Evolutionary conservation across 2,329 filamentous ascomycete species (phyloP).

Genomic region (Calonectria pseudoreteaudii): DNA sequence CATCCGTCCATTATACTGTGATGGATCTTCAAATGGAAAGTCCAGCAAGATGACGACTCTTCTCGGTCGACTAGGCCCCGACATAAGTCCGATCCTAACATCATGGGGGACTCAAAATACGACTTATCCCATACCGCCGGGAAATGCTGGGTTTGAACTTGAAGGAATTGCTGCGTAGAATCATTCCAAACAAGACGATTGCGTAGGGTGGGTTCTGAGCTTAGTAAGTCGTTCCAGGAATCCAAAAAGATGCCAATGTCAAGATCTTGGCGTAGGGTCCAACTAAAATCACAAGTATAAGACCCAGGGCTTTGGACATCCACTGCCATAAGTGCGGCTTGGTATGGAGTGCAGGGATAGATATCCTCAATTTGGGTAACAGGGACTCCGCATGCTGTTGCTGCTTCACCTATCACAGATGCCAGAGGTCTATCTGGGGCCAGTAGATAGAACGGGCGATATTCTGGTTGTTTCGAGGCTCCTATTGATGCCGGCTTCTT

Average conservation of each 20-base stretch:
- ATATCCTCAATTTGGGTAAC: not conserved
- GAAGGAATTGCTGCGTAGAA: not conserved
- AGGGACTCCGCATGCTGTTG: not conserved
- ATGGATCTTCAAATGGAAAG: not conserved
- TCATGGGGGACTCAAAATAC: not conserved
- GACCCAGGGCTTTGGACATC: not conserved
- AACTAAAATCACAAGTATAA: not conserved
- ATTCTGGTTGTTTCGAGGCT: not conserved
- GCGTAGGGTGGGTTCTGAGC: not conserved
- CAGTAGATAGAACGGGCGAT: not conserved
- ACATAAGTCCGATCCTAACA: not conserved
- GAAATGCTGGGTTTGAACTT: not conserved
- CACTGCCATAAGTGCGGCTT: not conserved
- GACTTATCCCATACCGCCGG: not conserved
- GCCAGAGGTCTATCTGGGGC: not conserved
- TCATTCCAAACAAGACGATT: not conserved
- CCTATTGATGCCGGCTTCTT: not conserved
- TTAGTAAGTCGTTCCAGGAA: not conserved
- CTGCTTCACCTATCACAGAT: not conserved
- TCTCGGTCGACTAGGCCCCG: not conserved
- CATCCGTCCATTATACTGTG: not conserved
- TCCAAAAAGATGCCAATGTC: not conserved
- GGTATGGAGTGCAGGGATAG: not conserved
- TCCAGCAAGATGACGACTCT: not conserved
- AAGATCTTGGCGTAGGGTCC: not conserved